A percentile compares a stretch with the other conserved stretches of the same genome.
Conservation (phyloP, 2,329 filamentous ascomycete genomes). For the Monilinia vaccinii-corymbosi region DNA sequence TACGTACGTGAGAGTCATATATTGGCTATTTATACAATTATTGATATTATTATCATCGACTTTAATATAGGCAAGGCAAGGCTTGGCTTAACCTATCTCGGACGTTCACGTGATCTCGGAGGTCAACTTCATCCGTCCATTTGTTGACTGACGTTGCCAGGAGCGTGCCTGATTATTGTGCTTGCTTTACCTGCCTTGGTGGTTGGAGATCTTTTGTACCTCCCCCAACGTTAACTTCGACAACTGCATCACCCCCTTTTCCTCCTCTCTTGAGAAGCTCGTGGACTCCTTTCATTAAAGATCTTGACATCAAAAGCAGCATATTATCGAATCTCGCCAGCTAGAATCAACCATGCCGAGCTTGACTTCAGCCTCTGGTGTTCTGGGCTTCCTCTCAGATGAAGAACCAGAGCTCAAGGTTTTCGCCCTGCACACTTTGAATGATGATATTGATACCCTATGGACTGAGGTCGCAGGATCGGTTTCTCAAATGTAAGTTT, state of each 20-base stretch:
- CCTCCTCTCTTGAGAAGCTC: not conserved
- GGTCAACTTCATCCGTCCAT: too few relatives aligned
- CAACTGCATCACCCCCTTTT: not conserved
- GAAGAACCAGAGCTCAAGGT: conserved; percentile 90
- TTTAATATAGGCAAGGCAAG: too few relatives aligned
- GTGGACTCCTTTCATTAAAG: not conserved
- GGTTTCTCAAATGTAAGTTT: conserved; percentile 82
- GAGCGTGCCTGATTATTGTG: conserved; percentile 8
- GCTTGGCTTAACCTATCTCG: too few relatives aligned
- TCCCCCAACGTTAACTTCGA: not conserved
- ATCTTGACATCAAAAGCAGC: not conserved
- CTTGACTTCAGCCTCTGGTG: conserved; percentile 85
- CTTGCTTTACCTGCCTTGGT: not conserved
- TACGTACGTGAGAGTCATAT: too few relatives aligned
- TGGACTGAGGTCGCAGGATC: conserved; percentile 96
- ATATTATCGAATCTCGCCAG: not conserved
- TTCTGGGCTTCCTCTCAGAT: conserved; percentile 91
- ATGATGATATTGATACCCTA: conserved; percentile 91
- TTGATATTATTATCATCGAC: too few relatives aligned
- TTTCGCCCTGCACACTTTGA: conserved; percentile 89
- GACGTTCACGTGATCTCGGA: too few relatives aligned
- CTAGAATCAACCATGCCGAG: conserved; percentile 63
- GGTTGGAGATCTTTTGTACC: not conserved
- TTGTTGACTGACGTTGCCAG: conserved; percentile 12
- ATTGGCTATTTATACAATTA: too few relatives aligned